Conservation (phyloP, 306 rosid genomes). For the Lathyrus aphaca region DNA sequence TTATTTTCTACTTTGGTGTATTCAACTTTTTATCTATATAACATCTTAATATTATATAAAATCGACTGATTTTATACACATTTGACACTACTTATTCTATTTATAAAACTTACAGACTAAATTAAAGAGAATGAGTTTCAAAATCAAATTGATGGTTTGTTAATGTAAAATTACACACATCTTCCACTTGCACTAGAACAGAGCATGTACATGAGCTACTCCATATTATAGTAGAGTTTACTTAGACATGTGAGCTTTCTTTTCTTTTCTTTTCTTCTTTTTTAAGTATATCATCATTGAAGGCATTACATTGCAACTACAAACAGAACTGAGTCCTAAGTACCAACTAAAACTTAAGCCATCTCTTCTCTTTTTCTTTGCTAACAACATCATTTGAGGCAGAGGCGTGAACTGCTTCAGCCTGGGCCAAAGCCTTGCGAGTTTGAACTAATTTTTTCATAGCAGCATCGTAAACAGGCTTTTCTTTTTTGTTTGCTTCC, state of each 20-base stretch:
- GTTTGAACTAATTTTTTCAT: constrained; percentile 74
- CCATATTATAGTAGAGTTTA: background rate
- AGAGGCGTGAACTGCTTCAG: constrained; percentile 77
- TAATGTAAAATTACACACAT: background rate
- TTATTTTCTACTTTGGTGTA: too few species aligned
- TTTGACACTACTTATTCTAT: too few species aligned
- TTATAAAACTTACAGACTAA: too few species aligned
- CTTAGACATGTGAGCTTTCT: constrained; percentile 14
- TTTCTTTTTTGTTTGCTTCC: constrained; percentile 72
- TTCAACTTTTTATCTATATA: too few species aligned
- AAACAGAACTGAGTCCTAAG: constrained; percentile 2
- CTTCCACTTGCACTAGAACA: constrained; percentile 18
- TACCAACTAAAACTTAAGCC: constrained; percentile 81
- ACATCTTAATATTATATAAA: too few species aligned
- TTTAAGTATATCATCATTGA: constrained; percentile 23
- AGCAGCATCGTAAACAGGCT: constrained; percentile 83
- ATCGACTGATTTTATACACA: too few species aligned
- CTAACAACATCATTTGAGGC: constrained; percentile 82
- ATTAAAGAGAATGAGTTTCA: too few species aligned
- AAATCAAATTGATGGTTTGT: too few species aligned
- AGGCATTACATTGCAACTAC: constrained; percentile 30
- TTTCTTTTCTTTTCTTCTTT: background rate
- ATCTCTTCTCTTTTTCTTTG: constrained; percentile 87
- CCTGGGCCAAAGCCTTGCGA: constrained; percentile 73
- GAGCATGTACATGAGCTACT: constrained; percentile 21